These are phyloP conservation scores for Hordeum marinum DNA, from an alignment of 176 grass and related monocot genomes.

Conservation along the genomic window DNA sequence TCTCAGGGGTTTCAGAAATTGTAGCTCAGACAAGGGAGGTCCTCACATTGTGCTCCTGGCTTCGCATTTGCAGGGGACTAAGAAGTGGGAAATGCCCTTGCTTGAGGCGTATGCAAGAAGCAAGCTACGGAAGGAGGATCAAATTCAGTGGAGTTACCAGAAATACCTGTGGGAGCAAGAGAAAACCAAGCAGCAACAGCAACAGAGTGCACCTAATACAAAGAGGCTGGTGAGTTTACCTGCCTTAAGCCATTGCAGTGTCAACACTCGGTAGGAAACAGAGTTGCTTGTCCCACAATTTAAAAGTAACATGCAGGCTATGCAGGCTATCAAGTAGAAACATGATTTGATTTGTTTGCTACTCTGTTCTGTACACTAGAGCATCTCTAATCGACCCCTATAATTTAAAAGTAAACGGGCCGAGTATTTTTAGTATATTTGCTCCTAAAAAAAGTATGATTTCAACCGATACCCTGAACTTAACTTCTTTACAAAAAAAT, in stretches of 20 bases:
- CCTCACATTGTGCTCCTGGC: not conserved
- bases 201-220: not conserved
- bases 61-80: not conserved
- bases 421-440: too few relatives aligned
- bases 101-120: not conserved
- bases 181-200: not conserved
- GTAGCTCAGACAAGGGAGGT: not conserved
- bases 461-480: too few relatives aligned
- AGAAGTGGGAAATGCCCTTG: not conserved
- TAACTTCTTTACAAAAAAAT: too few relatives aligned
- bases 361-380: too few relatives aligned
- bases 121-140: not conserved
- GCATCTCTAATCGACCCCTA: too few relatives aligned
- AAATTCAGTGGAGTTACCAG: not conserved
- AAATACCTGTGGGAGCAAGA: not conserved
- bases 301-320: not conserved
- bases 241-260: not conserved
- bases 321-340: too few relatives aligned
- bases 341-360: too few relatives aligned
- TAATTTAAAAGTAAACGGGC: too few relatives aligned
- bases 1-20: not conserved
- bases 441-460: too few relatives aligned
- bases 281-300: not conserved
- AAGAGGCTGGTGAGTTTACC: not conserved
- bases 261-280: not conserved